Conservation (phyloP, 1,139 yeast genomes). For the Nematodospora anomalae region DNA sequence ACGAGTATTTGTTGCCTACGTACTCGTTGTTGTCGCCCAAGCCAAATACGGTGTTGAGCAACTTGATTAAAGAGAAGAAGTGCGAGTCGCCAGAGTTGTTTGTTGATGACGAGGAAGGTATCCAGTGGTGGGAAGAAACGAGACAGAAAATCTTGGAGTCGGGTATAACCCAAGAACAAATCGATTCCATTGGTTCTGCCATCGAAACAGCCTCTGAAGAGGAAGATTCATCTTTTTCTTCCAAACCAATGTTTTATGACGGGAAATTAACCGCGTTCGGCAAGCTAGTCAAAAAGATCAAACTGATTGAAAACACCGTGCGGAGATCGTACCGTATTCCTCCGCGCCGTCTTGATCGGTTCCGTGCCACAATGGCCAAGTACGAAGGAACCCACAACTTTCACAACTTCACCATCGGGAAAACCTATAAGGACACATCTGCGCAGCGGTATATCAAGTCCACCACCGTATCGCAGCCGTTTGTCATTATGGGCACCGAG, state of each 20-base stretch:
- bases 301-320: constrained; percentile 62
- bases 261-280: constrained; percentile 43
- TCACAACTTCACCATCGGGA: constrained; percentile 93
- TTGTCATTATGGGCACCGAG: constrained; percentile 88
- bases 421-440: constrained; percentile 81
- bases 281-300: constrained; percentile 49
- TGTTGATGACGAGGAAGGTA: constrained; percentile 59
- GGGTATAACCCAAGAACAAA: constrained; percentile 51
- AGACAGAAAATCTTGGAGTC: constrained; percentile 39
- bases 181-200: constrained; percentile 9
- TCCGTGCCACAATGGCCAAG: constrained; percentile 67
- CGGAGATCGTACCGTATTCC: constrained; percentile 73
- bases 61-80: constrained; percentile 56
- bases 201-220: constrained; percentile 15
- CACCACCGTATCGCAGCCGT: constrained; percentile 83
- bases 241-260: constrained; percentile 16
- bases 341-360: constrained; percentile 54
- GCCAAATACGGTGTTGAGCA: constrained; percentile 64
- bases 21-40: constrained; percentile 89
- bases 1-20: constrained; percentile 91
- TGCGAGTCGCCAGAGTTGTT: constrained; percentile 57
- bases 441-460: constrained; percentile 80
- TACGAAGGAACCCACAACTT: constrained; percentile 91
- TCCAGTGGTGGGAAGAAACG: constrained; percentile 68
- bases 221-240: constrained; percentile 18